phyloP scores from a whole-genome alignment of 345 rosid species.

The Murraya koenigii region DNA sequence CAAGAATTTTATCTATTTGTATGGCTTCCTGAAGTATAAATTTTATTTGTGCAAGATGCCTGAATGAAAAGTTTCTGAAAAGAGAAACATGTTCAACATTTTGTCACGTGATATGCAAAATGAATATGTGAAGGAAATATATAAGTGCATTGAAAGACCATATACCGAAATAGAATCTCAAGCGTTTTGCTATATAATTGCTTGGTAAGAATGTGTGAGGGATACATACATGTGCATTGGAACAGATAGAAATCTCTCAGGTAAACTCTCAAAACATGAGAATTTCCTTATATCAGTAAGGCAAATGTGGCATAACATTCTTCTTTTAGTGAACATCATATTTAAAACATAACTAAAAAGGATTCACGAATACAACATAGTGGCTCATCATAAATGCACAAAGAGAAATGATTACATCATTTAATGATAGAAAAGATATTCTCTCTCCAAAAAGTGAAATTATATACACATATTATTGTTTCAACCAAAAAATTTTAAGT shows the following conservation, averaged over 20 bases:
- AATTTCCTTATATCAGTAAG: background rate
- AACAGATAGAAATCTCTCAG: background rate
- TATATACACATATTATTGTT: background rate
- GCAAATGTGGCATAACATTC: background rate
- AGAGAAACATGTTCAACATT: background rate
- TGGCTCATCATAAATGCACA: background rate
- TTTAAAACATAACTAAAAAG: too few relatives aligned
- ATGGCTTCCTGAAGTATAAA: constrained; percentile 48
- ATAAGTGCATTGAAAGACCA: too few relatives aligned
- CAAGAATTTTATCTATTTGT: constrained; percentile 38
- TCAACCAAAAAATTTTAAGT: background rate
- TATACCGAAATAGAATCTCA: background rate
- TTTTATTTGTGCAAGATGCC: constrained; percentile 47
- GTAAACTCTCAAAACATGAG: background rate
- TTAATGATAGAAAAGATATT: too few relatives aligned
- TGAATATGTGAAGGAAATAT: background rate
- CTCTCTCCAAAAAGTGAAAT: too few relatives aligned
- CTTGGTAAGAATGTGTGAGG: background rate
- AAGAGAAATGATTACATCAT: too few relatives aligned
- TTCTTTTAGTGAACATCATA: background rate
- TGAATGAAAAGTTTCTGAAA: constrained; percentile 34
- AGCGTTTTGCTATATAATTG: background rate
- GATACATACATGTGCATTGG: background rate
- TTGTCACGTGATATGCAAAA: background rate
- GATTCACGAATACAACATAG: background rate